Conservation (phyloP, 1,284 basidiomycete genomes). For the Irpex sp. region DNA sequence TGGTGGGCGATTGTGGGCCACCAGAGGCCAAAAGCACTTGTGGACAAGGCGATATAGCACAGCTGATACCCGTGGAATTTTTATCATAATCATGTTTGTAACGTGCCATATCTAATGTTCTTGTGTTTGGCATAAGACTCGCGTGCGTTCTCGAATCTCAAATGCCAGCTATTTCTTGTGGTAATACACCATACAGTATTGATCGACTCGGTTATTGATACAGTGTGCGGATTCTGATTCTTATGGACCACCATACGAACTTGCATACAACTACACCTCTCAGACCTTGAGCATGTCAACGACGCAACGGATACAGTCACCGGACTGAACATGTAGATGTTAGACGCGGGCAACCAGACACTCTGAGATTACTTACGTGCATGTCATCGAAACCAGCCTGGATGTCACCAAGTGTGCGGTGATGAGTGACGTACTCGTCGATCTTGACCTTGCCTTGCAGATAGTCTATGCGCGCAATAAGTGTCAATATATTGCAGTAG, state of each 20-base stretch:
- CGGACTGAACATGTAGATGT: conserved; percentile 44
- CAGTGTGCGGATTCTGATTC: neutral
- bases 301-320: conserved; percentile 91
- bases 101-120: neutral
- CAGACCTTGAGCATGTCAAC: conserved; percentile 57
- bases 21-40: conserved; percentile 41
- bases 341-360: neutral
- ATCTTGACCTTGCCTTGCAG: conserved; percentile 73
- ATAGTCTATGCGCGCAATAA: conserved; percentile 48
- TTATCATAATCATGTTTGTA: neutral
- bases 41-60: conserved; percentile 37
- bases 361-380: conserved; percentile 66
- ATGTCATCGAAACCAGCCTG: conserved; percentile 92
- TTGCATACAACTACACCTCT: neutral
- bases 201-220: conserved; percentile 2
- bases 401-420: conserved; percentile 73
- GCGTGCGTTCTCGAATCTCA: neutral
- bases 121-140: neutral
- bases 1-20: conserved; percentile 71
- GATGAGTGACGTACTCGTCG: conserved; percentile 89
- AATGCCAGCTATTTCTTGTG: too few relatives aligned
- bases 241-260: neutral
- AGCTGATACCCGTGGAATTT: neutral
- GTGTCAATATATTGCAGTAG: neutral
- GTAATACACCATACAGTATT: neutral